These are phyloP conservation scores for Wakefieldia striispora DNA, from an alignment of 768 basidiomycete species.

Conservation along the genomic window DNA sequence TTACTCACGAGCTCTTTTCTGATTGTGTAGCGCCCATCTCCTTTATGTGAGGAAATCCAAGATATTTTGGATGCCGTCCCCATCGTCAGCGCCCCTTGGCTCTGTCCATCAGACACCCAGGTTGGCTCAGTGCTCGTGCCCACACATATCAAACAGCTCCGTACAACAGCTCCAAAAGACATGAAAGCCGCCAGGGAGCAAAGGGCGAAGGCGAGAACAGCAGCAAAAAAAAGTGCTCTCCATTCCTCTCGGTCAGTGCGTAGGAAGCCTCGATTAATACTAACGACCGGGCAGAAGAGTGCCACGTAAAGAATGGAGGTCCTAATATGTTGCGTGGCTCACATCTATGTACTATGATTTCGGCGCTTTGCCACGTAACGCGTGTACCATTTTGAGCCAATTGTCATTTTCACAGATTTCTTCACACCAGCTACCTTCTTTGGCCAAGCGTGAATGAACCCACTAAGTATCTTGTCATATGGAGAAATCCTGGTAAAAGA, in stretches of 20 bases:
- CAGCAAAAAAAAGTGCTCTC: slow-evolving; percentile 38
- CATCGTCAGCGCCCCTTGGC: slow-evolving; percentile 65
- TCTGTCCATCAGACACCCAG: slow-evolving; percentile 29
- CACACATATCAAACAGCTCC: slow-evolving; percentile 79
- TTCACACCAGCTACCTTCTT: no score
- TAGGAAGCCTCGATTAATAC: slow-evolving; percentile 22
- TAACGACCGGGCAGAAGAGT: slow-evolving; percentile 11
- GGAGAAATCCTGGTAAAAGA: no score
- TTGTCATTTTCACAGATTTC: no score
- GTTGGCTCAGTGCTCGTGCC: slow-evolving; percentile 44
- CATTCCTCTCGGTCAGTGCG: slow-evolving; percentile 9
- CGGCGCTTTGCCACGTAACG: no score
- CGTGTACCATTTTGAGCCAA: no score
- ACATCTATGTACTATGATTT: no score
- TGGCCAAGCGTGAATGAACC: no score
- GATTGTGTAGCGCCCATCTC: slow-evolving; percentile 38
- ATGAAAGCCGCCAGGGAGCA: slow-evolving; percentile 67
- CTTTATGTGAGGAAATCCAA: slow-evolving; percentile 35
- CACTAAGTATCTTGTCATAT: no score
- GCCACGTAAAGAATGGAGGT: neutral
- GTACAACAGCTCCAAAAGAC: slow-evolving; percentile 76
- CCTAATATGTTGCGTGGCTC: neutral
- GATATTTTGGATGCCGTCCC: slow-evolving; percentile 51
- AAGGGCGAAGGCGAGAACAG: slow-evolving; percentile 48
- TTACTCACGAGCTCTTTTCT: slow-evolving; percentile 1